Conservation (phyloP, 2,329 filamentous ascomycete species). For the Aspergillaceae sp. region DNA sequence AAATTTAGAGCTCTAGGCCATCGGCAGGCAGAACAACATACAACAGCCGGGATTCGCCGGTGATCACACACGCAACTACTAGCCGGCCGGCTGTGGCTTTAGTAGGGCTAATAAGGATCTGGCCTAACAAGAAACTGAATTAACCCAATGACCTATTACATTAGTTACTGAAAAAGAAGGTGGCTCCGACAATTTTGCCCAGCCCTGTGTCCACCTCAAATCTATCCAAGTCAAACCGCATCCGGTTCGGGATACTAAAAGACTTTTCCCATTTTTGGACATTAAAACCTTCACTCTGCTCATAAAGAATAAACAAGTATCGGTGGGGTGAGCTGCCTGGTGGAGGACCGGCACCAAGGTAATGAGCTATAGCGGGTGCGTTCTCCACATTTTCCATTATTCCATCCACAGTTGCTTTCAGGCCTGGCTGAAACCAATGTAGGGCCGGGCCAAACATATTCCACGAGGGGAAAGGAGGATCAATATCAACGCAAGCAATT, state of each 20-base stretch:
- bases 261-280: constrained; percentile 18
- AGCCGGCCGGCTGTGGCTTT: neutral
- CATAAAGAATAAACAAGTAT: constrained; percentile 39
- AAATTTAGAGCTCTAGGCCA: too few species aligned
- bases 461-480: constrained; percentile 24
- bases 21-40: neutral
- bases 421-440: constrained; percentile 25
- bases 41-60: neutral
- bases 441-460: constrained; percentile 20
- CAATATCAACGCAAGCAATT: constrained; percentile 19
- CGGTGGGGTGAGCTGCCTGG: constrained; percentile 36
- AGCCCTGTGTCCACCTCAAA: constrained; percentile 25
- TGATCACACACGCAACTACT: neutral
- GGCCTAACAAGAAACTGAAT: too few species aligned
- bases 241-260: constrained; percentile 23
- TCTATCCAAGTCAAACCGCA: constrained; percentile 32
- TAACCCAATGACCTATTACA: too few species aligned
- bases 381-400: neutral
- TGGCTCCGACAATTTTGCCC: constrained; percentile 20
- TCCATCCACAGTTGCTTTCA: neutral
- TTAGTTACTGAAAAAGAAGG: constrained; percentile 19
- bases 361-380: constrained; percentile 14
- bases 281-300: constrained; percentile 34
- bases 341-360: constrained; percentile 36
- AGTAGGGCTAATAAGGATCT: neutral